Evolutionary conservation across 192 early-diverging fungal genomes (phyloP).

Genomic region (Backusella tarrabulga): DNA sequence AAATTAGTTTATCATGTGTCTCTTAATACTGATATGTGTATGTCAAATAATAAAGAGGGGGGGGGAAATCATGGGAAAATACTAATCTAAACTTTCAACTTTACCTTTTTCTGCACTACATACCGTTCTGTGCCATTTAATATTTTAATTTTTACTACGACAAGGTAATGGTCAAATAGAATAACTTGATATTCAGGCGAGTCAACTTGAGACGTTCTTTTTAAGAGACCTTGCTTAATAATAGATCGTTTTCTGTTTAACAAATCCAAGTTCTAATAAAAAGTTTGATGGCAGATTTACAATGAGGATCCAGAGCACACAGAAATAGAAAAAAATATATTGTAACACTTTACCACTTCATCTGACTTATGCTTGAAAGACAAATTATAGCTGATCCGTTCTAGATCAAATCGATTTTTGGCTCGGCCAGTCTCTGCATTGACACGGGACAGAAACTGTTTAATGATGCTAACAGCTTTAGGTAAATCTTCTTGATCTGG

Average conservation of each 20-base stretch:
- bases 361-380: conserved; percentile 46
- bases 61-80: background rate
- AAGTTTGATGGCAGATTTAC: conserved; percentile 25
- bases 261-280: conserved; percentile 71
- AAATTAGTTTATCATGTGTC: background rate
- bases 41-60: background rate
- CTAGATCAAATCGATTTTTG: conserved; percentile 83
- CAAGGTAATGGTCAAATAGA: conserved; percentile 87
- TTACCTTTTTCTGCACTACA: conserved; percentile 58
- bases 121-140: conserved; percentile 50
- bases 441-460: conserved; percentile 76
- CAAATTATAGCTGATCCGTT: conserved; percentile 69
- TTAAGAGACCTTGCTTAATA: conserved; percentile 79
- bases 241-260: conserved; percentile 68
- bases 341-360: conserved; percentile 21
- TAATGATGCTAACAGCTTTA: conserved; percentile 67
- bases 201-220: conserved; percentile 51
- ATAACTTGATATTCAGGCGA: conserved; percentile 76
- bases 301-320: background rate
- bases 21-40: background rate
- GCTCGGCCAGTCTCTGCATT: conserved; percentile 87
- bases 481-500: conserved; percentile 75
- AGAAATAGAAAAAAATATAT: conserved; percentile 7
- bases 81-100: background rate
- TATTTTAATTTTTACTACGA: conserved; percentile 65